Conservation (phyloP, 2,329 filamentous ascomycete species). For the Penicillium sp. region DNA sequence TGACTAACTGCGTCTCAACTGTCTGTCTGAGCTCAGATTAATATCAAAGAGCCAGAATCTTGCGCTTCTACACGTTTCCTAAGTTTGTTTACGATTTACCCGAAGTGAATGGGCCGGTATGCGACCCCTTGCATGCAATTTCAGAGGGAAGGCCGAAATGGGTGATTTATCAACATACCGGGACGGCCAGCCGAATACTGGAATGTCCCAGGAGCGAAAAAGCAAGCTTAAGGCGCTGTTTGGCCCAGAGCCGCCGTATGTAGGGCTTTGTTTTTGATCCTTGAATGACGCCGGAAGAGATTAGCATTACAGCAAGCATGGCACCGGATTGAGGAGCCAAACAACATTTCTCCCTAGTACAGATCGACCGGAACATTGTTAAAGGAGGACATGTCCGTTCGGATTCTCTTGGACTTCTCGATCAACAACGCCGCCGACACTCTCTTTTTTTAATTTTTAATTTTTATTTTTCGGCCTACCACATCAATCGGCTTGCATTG, state of each 20-base stretch:
- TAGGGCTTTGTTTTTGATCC: conserved; percentile 4
- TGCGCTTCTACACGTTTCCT: neutral
- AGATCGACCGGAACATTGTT: conserved; percentile 17
- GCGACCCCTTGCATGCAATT: conserved; percentile 17
- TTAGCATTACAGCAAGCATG: conserved; percentile 6
- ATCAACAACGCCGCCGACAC: conserved; percentile 15
- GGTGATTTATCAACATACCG: conserved; percentile 15
- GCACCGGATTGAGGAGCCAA: neutral
- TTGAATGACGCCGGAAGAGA: conserved; percentile 13
- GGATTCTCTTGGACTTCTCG: neutral
- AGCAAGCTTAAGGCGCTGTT: neutral
- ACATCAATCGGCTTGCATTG: conserved; percentile 7
- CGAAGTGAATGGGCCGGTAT: conserved; percentile 8
- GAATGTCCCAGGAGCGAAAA: conserved; percentile 14
- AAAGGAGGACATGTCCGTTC: conserved; percentile 13
- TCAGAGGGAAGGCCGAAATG: neutral
- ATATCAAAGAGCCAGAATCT: neutral
- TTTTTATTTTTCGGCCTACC: conserved; percentile 6
- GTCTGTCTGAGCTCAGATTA: neutral
- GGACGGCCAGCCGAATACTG: neutral
- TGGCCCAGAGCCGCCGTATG: neutral
- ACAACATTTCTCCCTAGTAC: conserved; percentile 19
- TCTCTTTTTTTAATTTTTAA: conserved; percentile 8
- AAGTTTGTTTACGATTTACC: conserved; percentile 6
- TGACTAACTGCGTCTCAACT: neutral